A percentile compares a stretch with the other conserved stretches of the same genome.
These are phyloP conservation scores for Beauveria varroae DNA, from an alignment of 2,329 filamentous ascomycete genomes.

Conservation along the genomic window DNA sequence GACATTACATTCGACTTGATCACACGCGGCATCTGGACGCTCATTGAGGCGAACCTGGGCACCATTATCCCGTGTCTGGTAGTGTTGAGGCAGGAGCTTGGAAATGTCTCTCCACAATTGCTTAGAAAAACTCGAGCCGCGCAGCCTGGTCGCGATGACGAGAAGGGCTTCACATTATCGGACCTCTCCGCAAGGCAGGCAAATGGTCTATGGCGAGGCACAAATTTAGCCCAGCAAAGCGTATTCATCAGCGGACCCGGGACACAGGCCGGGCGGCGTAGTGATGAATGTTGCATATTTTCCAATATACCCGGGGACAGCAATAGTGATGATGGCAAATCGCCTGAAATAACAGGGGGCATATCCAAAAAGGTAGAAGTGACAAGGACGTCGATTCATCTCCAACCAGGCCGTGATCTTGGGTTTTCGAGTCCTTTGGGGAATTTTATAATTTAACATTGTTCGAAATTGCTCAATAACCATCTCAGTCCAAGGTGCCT, in stretches of 20 bases:
- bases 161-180: background rate
- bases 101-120: conserved; percentile 13
- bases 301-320: background rate
- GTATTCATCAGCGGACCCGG: conserved; percentile 7
- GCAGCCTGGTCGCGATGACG: background rate
- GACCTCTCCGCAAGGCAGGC: background rate
- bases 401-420: background rate
- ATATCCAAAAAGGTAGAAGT: conserved; percentile 8
- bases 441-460: background rate
- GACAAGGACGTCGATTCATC: conserved; percentile 4
- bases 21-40: conserved; percentile 24
- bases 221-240: conserved; percentile 7
- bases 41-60: conserved; percentile 30
- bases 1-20: conserved; percentile 23
- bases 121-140: conserved; percentile 6
- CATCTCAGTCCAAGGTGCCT: no score
- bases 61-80: conserved; percentile 31
- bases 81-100: conserved; percentile 16
- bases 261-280: background rate
- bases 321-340: conserved; percentile 4
- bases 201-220: conserved; percentile 2
- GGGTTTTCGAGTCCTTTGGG: background rate
- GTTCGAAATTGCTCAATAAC: background rate
- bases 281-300: conserved; percentile 5
- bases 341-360: background rate